These are phyloP conservation scores for Pseudogymnoascus sp. DNA, from an alignment of 2,329 filamentous ascomycete genomes.

Conservation along the genomic window DNA sequence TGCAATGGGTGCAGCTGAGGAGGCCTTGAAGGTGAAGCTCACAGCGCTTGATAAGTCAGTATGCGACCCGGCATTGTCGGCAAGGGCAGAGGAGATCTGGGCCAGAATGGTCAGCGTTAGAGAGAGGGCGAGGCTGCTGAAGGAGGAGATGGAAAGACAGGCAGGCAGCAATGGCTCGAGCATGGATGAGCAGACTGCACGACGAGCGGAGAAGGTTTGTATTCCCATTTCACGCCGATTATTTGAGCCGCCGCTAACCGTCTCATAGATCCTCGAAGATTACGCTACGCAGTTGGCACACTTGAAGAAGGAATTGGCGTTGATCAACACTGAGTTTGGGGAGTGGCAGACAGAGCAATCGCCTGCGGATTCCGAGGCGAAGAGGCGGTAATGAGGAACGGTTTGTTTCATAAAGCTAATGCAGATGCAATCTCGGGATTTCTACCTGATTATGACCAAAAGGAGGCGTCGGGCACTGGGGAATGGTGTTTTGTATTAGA, in stretches of 20 bases:
- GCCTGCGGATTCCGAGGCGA: slow-evolving; percentile 12
- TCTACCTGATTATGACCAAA: neutral
- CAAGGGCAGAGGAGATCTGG: slow-evolving; percentile 78
- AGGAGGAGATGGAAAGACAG: slow-evolving; percentile 65
- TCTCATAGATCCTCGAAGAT: slow-evolving; percentile 61
- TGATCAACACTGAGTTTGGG: slow-evolving; percentile 45
- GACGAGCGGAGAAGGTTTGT: slow-evolving; percentile 66
- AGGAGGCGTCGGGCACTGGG: slow-evolving; percentile 3
- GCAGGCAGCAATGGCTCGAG: slow-evolving; percentile 48
- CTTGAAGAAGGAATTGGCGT: slow-evolving; percentile 56
- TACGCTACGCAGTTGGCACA: slow-evolving; percentile 75
- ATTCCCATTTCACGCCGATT: slow-evolving; percentile 16
- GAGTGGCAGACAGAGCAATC: slow-evolving; percentile 41
- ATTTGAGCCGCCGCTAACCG: slow-evolving; percentile 17
- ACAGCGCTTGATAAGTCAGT: slow-evolving; percentile 60
- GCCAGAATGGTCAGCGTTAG: slow-evolving; percentile 68
- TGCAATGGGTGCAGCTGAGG: slow-evolving; percentile 70
- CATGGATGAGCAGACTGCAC: slow-evolving; percentile 62
- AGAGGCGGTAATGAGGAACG: neutral
- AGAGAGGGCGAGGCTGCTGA: slow-evolving; percentile 64
- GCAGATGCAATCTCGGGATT: neutral
- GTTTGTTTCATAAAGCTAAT: neutral
- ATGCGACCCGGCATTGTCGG: slow-evolving; percentile 66
- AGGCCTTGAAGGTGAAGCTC: slow-evolving; percentile 67
- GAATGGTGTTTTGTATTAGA: slow-evolving; percentile 6